Evolutionary conservation across 768 basidiomycete genomes (phyloP).

Genomic region (Psilocybe cyanescens): DNA sequence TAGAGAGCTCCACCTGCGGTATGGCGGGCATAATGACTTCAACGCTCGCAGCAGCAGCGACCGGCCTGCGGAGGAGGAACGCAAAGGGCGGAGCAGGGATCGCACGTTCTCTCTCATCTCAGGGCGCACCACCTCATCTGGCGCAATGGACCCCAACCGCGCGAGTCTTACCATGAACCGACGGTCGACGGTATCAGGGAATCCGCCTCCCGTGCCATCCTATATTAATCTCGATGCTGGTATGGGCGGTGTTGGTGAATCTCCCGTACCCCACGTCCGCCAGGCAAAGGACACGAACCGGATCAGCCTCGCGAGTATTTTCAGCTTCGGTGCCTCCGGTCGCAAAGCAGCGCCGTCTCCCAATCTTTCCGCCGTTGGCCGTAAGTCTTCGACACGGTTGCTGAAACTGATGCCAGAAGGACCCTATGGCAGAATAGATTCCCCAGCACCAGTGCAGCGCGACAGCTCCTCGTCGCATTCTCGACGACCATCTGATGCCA

Average conservation of each 20-base stretch:
- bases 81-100: conserved; percentile 28
- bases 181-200: conserved; percentile 39
- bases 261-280: conserved; percentile 49
- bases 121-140: conserved; percentile 42
- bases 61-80: conserved; percentile 20
- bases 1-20: conserved; percentile 31
- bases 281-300: conserved; percentile 40
- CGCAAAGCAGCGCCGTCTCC: conserved; percentile 8
- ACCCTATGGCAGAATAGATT: not conserved
- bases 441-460: not conserved
- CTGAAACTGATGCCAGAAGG: conserved; percentile 4
- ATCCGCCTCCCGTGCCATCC: conserved; percentile 38
- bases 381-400: not conserved
- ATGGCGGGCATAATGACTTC: conserved; percentile 26
- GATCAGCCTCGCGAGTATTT: conserved; percentile 57
- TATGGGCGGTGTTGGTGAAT: conserved; percentile 67
- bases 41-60: conserved; percentile 16
- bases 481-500: not conserved
- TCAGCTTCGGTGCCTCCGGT: conserved; percentile 42
- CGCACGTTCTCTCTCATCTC: conserved; percentile 48
- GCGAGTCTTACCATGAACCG: conserved; percentile 31
- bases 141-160: conserved; percentile 38
- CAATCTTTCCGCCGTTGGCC: conserved; percentile 3
- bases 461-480: conserved; percentile 10
- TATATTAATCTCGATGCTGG: conserved; percentile 48